phyloP scores from a whole-genome alignment of 2,329 filamentous ascomycete species.

The Lachnellula willkommii region DNA sequence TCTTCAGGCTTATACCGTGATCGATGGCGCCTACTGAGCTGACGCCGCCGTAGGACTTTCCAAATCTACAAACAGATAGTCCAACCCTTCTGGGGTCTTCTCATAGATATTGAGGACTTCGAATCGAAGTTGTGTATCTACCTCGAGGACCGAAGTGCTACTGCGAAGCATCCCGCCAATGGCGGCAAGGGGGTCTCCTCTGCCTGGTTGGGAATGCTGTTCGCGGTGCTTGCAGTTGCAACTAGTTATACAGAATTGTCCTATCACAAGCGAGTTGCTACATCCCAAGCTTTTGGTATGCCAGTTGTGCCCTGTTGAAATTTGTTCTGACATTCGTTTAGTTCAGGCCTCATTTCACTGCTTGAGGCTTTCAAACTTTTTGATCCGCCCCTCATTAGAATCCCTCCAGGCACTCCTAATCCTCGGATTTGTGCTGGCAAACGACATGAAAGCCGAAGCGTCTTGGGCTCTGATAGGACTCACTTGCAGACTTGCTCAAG shows the following conservation, averaged over 20 bases:
- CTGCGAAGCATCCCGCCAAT: conserved; percentile 32
- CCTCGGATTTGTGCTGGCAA: conserved; percentile 58
- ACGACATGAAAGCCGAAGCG: conserved; percentile 65
- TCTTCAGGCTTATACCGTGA: background rate
- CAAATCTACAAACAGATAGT: conserved; percentile 62
- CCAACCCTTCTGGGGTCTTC: conserved; percentile 63
- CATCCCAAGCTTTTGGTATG: conserved; percentile 46
- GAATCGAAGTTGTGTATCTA: conserved; percentile 61
- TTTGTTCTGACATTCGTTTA: conserved; percentile 1
- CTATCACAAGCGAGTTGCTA: conserved; percentile 37
- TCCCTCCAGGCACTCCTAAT: conserved; percentile 60
- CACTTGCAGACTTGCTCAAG: conserved; percentile 60
- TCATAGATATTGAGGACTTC: conserved; percentile 61
- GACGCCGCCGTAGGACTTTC: conserved; percentile 45
- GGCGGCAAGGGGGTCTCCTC: conserved; percentile 44
- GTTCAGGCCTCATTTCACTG: conserved; percentile 53
- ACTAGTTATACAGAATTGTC: conserved; percentile 62
- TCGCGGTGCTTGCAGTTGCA: conserved; percentile 59
- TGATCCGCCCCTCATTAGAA: conserved; percentile 58
- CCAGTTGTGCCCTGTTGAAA: background rate
- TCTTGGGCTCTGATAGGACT: conserved; percentile 62
- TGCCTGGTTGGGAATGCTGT: conserved; percentile 62
- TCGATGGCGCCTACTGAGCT: background rate
- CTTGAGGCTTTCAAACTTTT: conserved; percentile 56
- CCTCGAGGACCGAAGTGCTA: conserved; percentile 52